Base-by-base conservation (phyloP, 2,329 filamentous ascomycete species). In the Verticillium nubilum region DNA sequence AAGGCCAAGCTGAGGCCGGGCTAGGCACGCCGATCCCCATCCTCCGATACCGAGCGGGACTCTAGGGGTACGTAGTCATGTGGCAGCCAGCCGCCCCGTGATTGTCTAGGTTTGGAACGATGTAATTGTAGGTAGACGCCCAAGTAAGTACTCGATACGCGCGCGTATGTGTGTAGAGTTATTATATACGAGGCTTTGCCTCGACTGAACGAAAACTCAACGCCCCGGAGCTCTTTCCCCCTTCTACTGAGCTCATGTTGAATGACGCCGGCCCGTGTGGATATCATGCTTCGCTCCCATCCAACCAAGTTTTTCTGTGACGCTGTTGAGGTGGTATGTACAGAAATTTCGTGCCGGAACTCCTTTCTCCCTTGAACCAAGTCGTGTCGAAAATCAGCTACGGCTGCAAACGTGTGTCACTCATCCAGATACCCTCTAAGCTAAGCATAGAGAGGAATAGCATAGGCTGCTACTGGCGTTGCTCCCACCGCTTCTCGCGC, bases 401-500 rank as follows among this genome's bases (percentile, higher is more conserved):
- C n/a, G n/a, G 12, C 19, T 19, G 19, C n/a, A 47, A 37, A 23
- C n/a, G 9, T 19, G n/a, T 7, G 7, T 25, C 19, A 12, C 13
- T 19, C 42, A 23, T 3, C 42, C 42, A 10, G 42, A 25, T 47
- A 31, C 13, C 2, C 29, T 31, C 29, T 31, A 31, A n/a, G n/a
- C n/a, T n/a, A n/a, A n/a, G n/a, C n/a, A n/a, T n/a, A n/a, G n/a
- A n/a, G n/a, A n/a, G n/a, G n/a, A n/a, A n/a, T n/a, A n/a, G n/a
- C 15, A 15, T 12, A 17, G 33, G 33, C 33, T 5, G 1, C 57
- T 66, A 74, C 66, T 75, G 70, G 61, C 72, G 66, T 69, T 88
- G 80, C 28, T 87, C 85, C 94, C 94, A 98, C 67, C 90, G 83
- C 72, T 81, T 81, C 75, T 98, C 94, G 58, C 94, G 82, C 58